Evolutionary conservation across 2,329 filamentous ascomycete species (phyloP).

Genomic region (Fusarium longipes): DNA sequence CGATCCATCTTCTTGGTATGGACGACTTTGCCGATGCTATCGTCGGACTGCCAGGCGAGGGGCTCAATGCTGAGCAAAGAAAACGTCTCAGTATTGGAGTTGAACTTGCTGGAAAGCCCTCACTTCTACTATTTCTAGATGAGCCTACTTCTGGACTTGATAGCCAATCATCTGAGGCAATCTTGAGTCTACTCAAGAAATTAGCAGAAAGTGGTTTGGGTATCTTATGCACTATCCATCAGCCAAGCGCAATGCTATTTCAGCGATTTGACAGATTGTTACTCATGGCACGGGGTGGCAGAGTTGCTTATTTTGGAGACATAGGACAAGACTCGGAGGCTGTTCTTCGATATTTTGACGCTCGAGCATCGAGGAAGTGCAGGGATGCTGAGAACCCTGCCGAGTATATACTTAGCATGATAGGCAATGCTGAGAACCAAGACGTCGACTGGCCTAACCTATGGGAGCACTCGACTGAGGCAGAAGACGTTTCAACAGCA

Average conservation of each 20-base stretch:
- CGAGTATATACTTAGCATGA: slow-evolving; percentile 70
- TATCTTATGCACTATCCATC: slow-evolving; percentile 67
- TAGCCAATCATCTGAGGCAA: slow-evolving; percentile 9
- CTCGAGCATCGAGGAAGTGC: slow-evolving; percentile 68
- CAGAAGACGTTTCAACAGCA: background rate
- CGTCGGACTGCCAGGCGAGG: slow-evolving; percentile 70
- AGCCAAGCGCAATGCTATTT: slow-evolving; percentile 65
- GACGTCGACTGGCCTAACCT: background rate
- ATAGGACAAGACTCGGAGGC: slow-evolving; percentile 69
- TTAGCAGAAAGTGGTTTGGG: slow-evolving; percentile 45
- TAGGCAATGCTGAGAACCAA: background rate
- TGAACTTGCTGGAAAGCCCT: slow-evolving; percentile 66
- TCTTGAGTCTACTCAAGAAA: background rate
- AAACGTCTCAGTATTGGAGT: slow-evolving; percentile 72
- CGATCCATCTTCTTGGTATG: slow-evolving; percentile 73
- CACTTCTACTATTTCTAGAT: slow-evolving; percentile 70
- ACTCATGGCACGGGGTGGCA: slow-evolving; percentile 72
- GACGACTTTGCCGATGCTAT: slow-evolving; percentile 73
- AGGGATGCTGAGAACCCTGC: slow-evolving; percentile 73
- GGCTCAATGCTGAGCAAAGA: slow-evolving; percentile 70
- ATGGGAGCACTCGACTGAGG: background rate
- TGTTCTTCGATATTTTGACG: slow-evolving; percentile 71
- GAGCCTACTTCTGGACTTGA: slow-evolving; percentile 59
- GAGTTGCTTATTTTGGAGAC: slow-evolving; percentile 75
- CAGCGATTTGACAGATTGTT: slow-evolving; percentile 69